A percentile compares a stretch with the other conserved stretches of the same genome.
These are phyloP conservation scores for Leccinum olivaceopallidum DNA, from an alignment of 768 basidiomycete genomes.

Conservation along the genomic window DNA sequence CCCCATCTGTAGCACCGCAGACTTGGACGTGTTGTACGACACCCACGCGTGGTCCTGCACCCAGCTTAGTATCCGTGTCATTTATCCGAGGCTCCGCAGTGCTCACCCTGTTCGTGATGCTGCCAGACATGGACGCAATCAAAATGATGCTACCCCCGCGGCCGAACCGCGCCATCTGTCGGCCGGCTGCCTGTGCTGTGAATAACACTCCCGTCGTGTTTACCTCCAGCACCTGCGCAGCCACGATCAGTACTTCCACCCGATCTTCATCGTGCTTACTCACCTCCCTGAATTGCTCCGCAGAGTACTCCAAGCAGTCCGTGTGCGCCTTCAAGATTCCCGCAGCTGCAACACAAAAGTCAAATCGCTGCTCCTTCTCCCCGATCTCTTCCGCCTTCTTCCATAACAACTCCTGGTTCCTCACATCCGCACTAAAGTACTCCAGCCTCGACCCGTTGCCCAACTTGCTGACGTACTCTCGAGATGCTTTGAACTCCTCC, in stretches of 20 bases:
- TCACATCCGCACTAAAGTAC: constrained; percentile 67
- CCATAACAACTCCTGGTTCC: constrained; percentile 63
- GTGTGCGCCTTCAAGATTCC: constrained; percentile 63
- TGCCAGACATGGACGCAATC: constrained; percentile 62
- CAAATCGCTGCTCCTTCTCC: constrained; percentile 67
- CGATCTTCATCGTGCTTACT: constrained; percentile 1
- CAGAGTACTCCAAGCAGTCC: constrained; percentile 68
- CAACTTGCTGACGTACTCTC: constrained; percentile 50
- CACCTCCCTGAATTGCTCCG: constrained; percentile 63
- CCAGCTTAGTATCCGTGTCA: background rate
- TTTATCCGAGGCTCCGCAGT: background rate
- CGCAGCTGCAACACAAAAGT: constrained; percentile 77
- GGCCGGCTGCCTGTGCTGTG: constrained; percentile 60
- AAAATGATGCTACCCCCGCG: constrained; percentile 56
- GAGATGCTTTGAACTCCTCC: constrained; percentile 55
- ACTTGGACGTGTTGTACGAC: constrained; percentile 77
- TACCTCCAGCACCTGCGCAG: constrained; percentile 56
- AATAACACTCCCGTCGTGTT: constrained; percentile 64
- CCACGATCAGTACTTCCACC: background rate
- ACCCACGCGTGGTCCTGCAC: constrained; percentile 71
- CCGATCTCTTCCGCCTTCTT: constrained; percentile 57
- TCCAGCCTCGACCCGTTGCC: constrained; percentile 47
- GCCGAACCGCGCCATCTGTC: constrained; percentile 53
- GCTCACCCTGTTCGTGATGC: constrained; percentile 68
- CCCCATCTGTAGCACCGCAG: constrained; percentile 77